phyloP scores from a whole-genome alignment of 441 rosid genomes.

The Adansonia rubrostipa region DNA sequence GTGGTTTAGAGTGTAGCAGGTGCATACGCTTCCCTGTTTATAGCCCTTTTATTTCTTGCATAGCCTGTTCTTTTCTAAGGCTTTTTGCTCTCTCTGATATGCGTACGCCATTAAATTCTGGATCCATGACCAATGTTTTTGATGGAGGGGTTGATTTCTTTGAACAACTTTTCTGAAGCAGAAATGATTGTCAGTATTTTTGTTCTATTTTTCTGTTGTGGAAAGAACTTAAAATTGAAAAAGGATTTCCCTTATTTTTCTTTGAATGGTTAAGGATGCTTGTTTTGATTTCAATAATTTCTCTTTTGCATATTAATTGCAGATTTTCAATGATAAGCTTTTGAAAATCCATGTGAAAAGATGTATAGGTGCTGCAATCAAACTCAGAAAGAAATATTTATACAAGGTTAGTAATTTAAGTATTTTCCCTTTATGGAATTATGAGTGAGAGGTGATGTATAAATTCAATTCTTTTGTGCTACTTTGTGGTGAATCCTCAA shows the following conservation, averaged over 20 bases:
- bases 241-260: too few relatives aligned
- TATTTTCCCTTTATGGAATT: background rate
- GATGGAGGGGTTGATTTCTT: conserved; percentile 11
- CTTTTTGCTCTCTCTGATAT: background rate
- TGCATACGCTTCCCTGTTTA: background rate
- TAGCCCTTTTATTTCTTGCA: background rate
- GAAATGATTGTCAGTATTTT: background rate
- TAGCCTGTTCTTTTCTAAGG: background rate
- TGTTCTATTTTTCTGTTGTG: background rate
- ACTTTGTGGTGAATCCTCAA: conserved; percentile 23
- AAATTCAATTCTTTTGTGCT: conserved; percentile 24
- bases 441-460: background rate
- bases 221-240: background rate
- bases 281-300: background rate
- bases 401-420: conserved; percentile 58
- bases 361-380: conserved; percentile 75
- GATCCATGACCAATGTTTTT: background rate
- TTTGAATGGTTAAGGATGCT: background rate
- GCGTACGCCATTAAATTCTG: background rate
- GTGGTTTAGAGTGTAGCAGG: background rate
- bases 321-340: conserved; percentile 89
- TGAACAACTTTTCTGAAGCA: background rate
- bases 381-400: conserved; percentile 82
- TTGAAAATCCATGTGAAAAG: conserved; percentile 74
- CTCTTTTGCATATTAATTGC: conserved; percentile 63